A percentile compares a stretch with the other conserved stretches of the same genome.
Evolutionary conservation across 257 asterid species (phyloP).

Genomic region (Vinca minor): DNA sequence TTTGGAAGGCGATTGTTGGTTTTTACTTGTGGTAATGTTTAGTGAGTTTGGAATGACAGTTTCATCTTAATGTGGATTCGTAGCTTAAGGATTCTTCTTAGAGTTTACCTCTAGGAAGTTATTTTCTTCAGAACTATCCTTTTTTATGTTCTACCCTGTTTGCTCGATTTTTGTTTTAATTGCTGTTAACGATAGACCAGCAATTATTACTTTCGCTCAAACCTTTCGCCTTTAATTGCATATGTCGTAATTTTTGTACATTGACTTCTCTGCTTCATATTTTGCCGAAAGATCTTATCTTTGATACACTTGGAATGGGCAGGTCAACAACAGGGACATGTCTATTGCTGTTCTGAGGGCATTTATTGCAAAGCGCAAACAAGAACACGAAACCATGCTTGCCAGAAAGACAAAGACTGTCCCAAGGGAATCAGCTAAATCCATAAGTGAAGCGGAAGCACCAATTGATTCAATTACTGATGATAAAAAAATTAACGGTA

Average conservation of each 20-base stretch:
- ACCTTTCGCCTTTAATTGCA: background rate
- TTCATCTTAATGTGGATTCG: too few species aligned
- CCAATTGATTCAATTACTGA: conserved; percentile 19
- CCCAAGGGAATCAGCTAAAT: conserved; percentile 32
- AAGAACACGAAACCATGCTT: conserved; percentile 56
- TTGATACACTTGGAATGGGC: conserved; percentile 21
- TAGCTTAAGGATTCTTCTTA: background rate
- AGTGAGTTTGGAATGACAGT: too few species aligned
- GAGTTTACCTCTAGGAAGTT: background rate
- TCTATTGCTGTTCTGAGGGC: conserved; percentile 90
- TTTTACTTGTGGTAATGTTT: background rate
- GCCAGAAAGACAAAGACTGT: conserved; percentile 39
- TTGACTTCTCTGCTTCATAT: background rate
- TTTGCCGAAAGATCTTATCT: background rate
- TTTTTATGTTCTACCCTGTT: background rate
- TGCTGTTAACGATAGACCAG: background rate
- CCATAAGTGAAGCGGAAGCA: conserved; percentile 24
- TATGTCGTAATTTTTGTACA: background rate
- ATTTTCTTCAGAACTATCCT: background rate
- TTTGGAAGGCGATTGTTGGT: background rate
- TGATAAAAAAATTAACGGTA: conserved; percentile 39
- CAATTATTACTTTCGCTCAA: background rate
- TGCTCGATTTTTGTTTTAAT: background rate
- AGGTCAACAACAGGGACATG: conserved; percentile 96
- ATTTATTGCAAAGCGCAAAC: conserved; percentile 52